Evolutionary conservation across 2,329 filamentous ascomycete genomes (phyloP).

Genomic region (Penicillium sp.): DNA sequence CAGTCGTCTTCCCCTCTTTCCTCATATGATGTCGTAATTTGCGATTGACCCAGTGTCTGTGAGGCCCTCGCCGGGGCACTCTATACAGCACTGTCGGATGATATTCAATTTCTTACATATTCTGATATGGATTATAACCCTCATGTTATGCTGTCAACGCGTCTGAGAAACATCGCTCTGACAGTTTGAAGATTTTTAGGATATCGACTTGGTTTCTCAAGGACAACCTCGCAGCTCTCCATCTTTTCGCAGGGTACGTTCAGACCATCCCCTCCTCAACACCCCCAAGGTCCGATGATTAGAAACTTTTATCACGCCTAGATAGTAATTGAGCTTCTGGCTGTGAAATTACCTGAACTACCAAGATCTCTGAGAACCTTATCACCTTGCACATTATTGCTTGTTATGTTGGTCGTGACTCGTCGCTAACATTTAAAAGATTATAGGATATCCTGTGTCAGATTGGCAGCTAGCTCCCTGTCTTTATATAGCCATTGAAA

Average conservation of each 20-base stretch:
- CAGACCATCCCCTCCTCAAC: neutral
- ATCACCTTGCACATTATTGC: conserved; percentile 13
- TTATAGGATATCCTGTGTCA: neutral
- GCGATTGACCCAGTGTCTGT: conserved; percentile 87
- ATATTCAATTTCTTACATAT: conserved; percentile 99
- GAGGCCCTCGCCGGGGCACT: conserved; percentile 87
- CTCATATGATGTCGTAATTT: conserved; percentile 93
- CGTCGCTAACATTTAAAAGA: conserved; percentile 22
- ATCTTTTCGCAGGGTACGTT: conserved; percentile 24
- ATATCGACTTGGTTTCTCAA: neutral
- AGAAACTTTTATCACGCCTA: conserved; percentile 58
- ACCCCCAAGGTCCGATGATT: conserved; percentile 57
- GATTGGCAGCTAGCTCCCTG: neutral
- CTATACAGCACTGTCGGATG: conserved; percentile 73
- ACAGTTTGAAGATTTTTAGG: conserved; percentile 23
- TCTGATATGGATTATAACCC: conserved; percentile 60
- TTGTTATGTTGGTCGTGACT: conserved; percentile 13
- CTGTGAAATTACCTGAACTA: conserved; percentile 59
- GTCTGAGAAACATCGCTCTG: conserved; percentile 15
- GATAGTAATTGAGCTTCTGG: conserved; percentile 65
- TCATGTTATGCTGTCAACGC: conserved; percentile 4
- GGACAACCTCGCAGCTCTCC: neutral
- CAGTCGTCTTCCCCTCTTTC: conserved; percentile 6
- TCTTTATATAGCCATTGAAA: conserved; percentile 2
- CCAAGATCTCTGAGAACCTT: conserved; percentile 66